Base-by-base conservation (phyloP, 2,329 filamentous ascomycete species). In the Alternaria gansuensis region DNA sequence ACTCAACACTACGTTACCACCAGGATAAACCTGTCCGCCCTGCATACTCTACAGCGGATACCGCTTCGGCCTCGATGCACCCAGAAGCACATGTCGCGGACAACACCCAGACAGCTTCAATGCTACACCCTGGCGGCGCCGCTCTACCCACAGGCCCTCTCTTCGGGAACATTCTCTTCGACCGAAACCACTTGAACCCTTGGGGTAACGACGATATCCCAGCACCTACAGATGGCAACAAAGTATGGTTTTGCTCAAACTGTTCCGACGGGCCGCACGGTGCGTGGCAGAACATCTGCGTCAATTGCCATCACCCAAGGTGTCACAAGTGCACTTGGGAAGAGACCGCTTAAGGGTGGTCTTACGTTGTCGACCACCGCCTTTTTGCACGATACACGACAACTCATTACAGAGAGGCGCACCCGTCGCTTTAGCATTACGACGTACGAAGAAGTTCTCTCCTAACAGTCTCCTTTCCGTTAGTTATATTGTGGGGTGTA, bases 191-290 rank as follows among this genome's bases (percentile, higher is more conserved):
- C 6, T 8, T 33, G 3, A 6, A n/a, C 6, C 5, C 29, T 11
- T 26, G n/a, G 11, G 21, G 8, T 6, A 23, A 45, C 10, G 11
- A 33, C 2, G 13, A 58, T 17, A 29, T 1, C 1, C 2, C 43
- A 14, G 34, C 36, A 14, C n/a, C 36, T 2, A 33, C 44, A 2
- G 50, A 58, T 2, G 55, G 55, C 13, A 17, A 34, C 1, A 5
- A 0, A 3, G 14, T 41, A 2, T 58, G 55, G 55, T 58, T 10
- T 10, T 58, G 55, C 29, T 43, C 43, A 0, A 0, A 0, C 0
- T 58, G 55, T 4, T 3, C 1, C 0, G 55, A 58, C 21, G 55
- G 55, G 3, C 55, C 55, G 8, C n/a, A 7, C 2, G 13, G 36
- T 4, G 5, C 0, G 5, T 58, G 55, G 55, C 50, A 58, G 10